These are phyloP conservation scores for Kuraishia ogatae DNA, from an alignment of 805 yeast species.

Conservation along the genomic window DNA sequence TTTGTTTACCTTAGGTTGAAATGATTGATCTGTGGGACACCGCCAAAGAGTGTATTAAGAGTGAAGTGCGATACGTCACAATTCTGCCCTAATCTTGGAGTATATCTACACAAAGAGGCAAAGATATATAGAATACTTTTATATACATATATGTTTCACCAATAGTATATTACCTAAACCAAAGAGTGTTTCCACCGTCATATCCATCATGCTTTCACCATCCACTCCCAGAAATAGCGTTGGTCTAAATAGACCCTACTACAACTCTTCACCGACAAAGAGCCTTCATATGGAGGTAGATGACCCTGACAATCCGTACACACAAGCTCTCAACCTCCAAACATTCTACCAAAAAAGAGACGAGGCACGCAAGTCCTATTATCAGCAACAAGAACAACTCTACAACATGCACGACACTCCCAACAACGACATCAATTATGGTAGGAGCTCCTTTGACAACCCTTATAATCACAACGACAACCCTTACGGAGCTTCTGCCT, in stretches of 20 bases:
- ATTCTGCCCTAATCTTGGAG: too few relatives aligned
- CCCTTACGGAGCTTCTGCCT: slow-evolving; percentile 19
- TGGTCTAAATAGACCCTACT: background rate
- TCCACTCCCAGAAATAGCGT: background rate
- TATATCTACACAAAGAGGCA: background rate
- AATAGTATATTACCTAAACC: too few relatives aligned
- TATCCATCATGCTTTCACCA: background rate
- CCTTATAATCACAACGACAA: background rate
- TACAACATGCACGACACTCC: background rate
- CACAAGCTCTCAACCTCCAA: background rate
- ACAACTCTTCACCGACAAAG: background rate
- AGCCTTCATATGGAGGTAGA: background rate
- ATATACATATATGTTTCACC: too few relatives aligned
- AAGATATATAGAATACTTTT: too few relatives aligned
- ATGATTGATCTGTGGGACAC: background rate
- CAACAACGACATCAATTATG: background rate
- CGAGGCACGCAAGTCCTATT: background rate
- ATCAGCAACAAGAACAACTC: background rate
- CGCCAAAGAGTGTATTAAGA: background rate
- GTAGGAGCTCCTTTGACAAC: background rate
- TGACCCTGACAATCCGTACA: slow-evolving; percentile 1
- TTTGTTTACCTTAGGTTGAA: background rate
- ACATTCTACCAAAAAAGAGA: background rate
- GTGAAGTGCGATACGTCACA: background rate
- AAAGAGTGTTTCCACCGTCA: too few relatives aligned